phyloP scores from a whole-genome alignment of 139 green algal species.

The Chlorella sp. region DNA sequence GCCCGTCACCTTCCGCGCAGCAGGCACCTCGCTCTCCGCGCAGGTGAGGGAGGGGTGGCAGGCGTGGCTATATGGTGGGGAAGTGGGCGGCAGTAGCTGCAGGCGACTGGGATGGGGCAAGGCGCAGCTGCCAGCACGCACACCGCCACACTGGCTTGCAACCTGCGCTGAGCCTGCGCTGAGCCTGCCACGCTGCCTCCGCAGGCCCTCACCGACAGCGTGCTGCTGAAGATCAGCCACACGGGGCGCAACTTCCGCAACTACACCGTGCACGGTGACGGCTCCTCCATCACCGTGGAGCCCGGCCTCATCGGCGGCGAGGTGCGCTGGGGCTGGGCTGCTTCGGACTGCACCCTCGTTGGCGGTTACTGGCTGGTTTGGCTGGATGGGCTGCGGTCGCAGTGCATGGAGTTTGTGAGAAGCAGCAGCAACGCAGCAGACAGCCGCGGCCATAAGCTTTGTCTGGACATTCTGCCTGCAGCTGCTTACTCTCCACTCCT shows the following conservation, averaged over 20 bases:
- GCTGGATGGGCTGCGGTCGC: too few species aligned
- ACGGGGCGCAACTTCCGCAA: conserved; percentile 95
- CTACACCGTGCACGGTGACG: conserved; percentile 91
- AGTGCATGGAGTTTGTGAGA: conserved; percentile 37
- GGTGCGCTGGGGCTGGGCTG: conserved; percentile 24
- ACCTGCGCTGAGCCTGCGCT: too few species aligned
- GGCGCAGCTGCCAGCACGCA: neutral
- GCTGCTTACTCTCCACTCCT: too few species aligned
- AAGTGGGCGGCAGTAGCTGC: neutral
- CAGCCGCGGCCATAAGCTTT: too few species aligned
- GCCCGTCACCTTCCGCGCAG: conserved; percentile 95
- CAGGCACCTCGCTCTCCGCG: conserved; percentile 92
- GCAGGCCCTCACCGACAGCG: conserved; percentile 89
- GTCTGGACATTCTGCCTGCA: too few species aligned
- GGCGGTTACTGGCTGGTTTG: too few species aligned
- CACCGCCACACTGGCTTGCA: neutral
- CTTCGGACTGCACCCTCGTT: too few species aligned
- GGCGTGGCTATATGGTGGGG: neutral
- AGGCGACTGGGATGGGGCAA: neutral
- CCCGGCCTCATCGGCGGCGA: conserved; percentile 96
- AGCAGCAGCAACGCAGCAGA: too few species aligned
- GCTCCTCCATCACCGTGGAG: conserved; percentile 92
- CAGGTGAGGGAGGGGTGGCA: conserved; percentile 42
- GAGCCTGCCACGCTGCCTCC: neutral
- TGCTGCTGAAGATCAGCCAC: conserved; percentile 97